Base-by-base conservation (phyloP, 352 stramenopile species). In the Phytophthora pisi region DNA sequence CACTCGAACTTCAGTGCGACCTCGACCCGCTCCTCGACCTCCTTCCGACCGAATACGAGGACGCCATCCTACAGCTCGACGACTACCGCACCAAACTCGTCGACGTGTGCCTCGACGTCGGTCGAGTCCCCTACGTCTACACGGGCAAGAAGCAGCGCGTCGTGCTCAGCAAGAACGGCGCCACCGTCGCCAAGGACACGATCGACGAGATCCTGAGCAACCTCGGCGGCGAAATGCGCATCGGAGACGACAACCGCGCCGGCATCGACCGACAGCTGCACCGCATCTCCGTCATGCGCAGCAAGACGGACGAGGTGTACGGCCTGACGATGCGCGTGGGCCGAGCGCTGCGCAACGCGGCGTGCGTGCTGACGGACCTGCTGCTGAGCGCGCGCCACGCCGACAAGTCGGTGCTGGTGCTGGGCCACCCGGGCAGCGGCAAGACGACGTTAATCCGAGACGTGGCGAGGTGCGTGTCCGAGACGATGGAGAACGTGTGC, bases 381-480 rank as follows among this genome's bases (percentile, higher is more conserved):
- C 52, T 97, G 28, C 38, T 91, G 18, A 82, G 69, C 31, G 15
- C 61, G 16, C 58, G 55, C 13, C 71, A 92, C n/a, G 64, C 63
- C 1, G 56, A 63, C 46, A 91, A 85, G 57, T 86, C 74, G 16
- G 72, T 95, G 54, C 59, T 96, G 43, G 57, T 95, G 46, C 65
- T 96, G 11, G 84, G 85, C 4, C 69, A 82, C 15, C 74, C 81
- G 0, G 82, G 86, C 4, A 86, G 66, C n/a, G 90, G 89, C 11
- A 97, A 97, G 59, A 96, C 89, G 18, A 96, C 89, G 4, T 68
- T 97, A 3, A 88, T 98, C 34, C 78, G 88, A 61, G 89, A 97
- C 49, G 79, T 93, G 15, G 81, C 87, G 7, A 66, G 85, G 3
- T 82, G 75, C 23, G 66, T 97, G n/a, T 78, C 89, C 0, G 61